These are phyloP conservation scores for Diaporthe batatas DNA, from an alignment of 2,329 filamentous ascomycete genomes.

Conservation along the genomic window DNA sequence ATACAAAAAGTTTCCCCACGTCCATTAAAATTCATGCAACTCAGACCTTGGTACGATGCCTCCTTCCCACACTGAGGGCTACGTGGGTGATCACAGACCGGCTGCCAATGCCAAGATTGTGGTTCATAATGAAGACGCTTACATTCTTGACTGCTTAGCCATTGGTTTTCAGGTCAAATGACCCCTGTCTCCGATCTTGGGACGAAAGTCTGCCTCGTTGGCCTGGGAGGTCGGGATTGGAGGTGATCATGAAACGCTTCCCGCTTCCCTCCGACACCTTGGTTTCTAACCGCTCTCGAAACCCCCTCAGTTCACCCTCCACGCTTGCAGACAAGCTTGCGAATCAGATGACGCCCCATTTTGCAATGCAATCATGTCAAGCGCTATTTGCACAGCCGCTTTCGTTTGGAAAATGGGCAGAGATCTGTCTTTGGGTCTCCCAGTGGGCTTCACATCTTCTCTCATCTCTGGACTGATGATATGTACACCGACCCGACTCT, in stretches of 20 bases:
- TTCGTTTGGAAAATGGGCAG: not conserved
- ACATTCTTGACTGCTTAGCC: not conserved
- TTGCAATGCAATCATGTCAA: constrained; percentile 21
- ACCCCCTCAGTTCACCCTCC: constrained; percentile 17
- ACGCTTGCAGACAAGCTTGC: constrained; percentile 33
- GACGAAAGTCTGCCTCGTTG: constrained; percentile 19
- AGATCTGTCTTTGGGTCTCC: not conserved
- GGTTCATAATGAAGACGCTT: not conserved
- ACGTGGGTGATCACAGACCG: not conserved
- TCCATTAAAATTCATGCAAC: not conserved
- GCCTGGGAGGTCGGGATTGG: constrained; percentile 8
- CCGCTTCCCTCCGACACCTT: constrained; percentile 24
- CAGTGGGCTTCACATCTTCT: not conserved
- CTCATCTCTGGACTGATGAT: not conserved
- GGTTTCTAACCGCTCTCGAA: constrained; percentile 37
- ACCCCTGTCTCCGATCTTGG: constrained; percentile 21
- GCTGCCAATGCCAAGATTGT: constrained; percentile 15
- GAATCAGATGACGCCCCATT: constrained; percentile 27
- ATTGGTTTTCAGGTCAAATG: not conserved
- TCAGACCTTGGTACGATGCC: not conserved
- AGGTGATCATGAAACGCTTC: constrained; percentile 33
- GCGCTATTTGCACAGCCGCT: constrained; percentile 24
- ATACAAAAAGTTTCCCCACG: not conserved
- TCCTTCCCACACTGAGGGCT: not conserved
- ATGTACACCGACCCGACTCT: not conserved